phyloP scores from a whole-genome alignment of 2,329 filamentous ascomycete genomes.

The Paracamarosporium sp. region DNA sequence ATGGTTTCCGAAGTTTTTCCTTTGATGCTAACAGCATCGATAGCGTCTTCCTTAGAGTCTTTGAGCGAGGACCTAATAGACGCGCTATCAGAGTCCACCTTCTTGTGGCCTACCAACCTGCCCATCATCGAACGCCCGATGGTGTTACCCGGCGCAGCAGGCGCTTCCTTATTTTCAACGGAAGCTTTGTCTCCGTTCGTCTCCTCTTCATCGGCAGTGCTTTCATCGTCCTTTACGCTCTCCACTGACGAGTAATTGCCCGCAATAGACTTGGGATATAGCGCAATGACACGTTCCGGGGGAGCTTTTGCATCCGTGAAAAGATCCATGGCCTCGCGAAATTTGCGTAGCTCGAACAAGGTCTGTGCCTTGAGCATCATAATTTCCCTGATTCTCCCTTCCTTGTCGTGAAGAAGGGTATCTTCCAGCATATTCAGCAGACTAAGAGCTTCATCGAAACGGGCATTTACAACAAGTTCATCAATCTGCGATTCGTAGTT shows the following conservation, averaged over 20 bases:
- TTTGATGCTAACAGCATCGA: slow-evolving; percentile 64
- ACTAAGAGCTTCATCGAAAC: slow-evolving; percentile 91
- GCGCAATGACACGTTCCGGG: slow-evolving; percentile 82
- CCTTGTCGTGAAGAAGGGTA: slow-evolving; percentile 84
- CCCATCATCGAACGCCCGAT: slow-evolving; percentile 54
- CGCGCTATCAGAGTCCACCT: slow-evolving; percentile 56
- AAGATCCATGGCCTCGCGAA: slow-evolving; percentile 83
- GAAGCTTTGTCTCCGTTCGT: slow-evolving; percentile 26
- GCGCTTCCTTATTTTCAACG: slow-evolving; percentile 27
- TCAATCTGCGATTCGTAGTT: slow-evolving; percentile 91
- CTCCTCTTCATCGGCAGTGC: slow-evolving; percentile 41
- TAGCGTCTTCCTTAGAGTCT: slow-evolving; percentile 59
- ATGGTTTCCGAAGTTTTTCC: slow-evolving; percentile 53
- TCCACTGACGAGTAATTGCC: slow-evolving; percentile 75
- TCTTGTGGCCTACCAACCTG: slow-evolving; percentile 54
- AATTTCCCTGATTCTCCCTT: slow-evolving; percentile 78
- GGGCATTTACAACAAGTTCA: slow-evolving; percentile 74
- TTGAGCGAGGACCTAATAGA: slow-evolving; percentile 67
- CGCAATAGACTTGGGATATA: slow-evolving; percentile 85
- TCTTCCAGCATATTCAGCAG: slow-evolving; percentile 90
- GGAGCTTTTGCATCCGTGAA: slow-evolving; percentile 91
- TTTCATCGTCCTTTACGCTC: slow-evolving; percentile 55
- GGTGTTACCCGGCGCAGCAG: slow-evolving; percentile 34
- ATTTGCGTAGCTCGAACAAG: slow-evolving; percentile 83
- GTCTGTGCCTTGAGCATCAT: slow-evolving; percentile 90